Percentiles rank a stretch among this genome's conserved stretches.
Conservation (phyloP, 2,329 filamentous ascomycete species). For the Fusarium hainanense region DNA sequence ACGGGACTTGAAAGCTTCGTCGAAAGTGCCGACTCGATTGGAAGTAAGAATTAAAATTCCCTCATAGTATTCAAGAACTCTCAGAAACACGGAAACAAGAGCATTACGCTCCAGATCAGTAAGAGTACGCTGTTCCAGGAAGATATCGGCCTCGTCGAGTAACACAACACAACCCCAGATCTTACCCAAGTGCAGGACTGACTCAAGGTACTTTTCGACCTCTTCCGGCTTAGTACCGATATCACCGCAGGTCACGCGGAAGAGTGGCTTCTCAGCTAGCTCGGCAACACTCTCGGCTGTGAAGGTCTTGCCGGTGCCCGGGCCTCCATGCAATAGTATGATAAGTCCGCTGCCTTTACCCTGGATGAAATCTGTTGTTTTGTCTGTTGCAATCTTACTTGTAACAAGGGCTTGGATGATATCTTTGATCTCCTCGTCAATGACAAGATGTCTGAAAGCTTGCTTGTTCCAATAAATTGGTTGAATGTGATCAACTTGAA, state of each 20-base stretch:
- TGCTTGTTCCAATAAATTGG: constrained; percentile 28
- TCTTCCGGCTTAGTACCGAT: constrained; percentile 26
- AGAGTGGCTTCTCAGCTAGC: constrained; percentile 34
- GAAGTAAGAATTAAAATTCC: constrained; percentile 53
- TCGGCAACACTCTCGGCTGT: constrained; percentile 45
- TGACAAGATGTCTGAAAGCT: constrained; percentile 21
- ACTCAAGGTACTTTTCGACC: constrained; percentile 38
- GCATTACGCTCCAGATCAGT: constrained; percentile 44
- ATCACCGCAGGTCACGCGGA: neutral
- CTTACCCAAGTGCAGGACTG: constrained; percentile 32
- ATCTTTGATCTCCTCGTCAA: constrained; percentile 20
- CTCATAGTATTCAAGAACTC: constrained; percentile 50
- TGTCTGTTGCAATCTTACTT: neutral
- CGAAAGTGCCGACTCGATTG: constrained; percentile 51
- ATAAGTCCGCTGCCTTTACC: constrained; percentile 49
- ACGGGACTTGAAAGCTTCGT: constrained; percentile 45
- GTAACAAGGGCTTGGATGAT: constrained; percentile 17
- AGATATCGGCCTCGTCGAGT: constrained; percentile 47
- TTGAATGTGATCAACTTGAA: constrained; percentile 9
- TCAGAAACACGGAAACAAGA: constrained; percentile 49
- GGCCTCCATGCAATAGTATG: constrained; percentile 49
- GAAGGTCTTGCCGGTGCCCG: constrained; percentile 50
- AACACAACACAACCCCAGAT: constrained; percentile 37
- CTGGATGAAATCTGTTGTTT: constrained; percentile 47
- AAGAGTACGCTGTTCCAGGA: constrained; percentile 41